Evolutionary conservation across 805 yeast species (phyloP).

Genomic region (Wickerhamomyces strasburgensis): DNA sequence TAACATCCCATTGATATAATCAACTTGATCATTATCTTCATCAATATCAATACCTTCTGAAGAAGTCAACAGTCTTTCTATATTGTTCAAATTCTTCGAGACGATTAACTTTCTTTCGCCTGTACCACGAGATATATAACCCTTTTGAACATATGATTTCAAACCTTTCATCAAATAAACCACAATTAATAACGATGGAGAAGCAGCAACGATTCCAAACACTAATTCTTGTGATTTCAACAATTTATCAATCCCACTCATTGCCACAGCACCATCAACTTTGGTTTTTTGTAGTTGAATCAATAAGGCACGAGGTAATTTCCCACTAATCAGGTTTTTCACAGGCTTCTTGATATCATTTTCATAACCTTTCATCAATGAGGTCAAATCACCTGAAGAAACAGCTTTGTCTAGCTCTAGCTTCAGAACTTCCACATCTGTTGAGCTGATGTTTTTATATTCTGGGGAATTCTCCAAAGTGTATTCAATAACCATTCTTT

Average conservation of each 20-base stretch:
- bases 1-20: conserved; percentile 51
- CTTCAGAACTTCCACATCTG: conserved; percentile 13
- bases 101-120: conserved; percentile 27
- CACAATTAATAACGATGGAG: conserved; percentile 66
- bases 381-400: conserved; percentile 70
- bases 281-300: conserved; percentile 95
- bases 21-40: conserved; percentile 23
- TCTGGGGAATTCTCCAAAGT: conserved; percentile 33
- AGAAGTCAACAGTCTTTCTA: conserved; percentile 48
- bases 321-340: conserved; percentile 56
- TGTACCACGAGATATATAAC: conserved; percentile 25
- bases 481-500: conserved; percentile 83
- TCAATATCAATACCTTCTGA: conserved; percentile 19
- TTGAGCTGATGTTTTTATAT: conserved; percentile 3
- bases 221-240: conserved; percentile 89
- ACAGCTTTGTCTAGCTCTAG: conserved; percentile 43
- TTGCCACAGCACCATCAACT: conserved; percentile 89
- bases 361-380: conserved; percentile 79
- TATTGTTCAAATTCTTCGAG: conserved; percentile 46
- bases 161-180: conserved; percentile 37
- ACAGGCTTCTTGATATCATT: conserved; percentile 66
- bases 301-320: conserved; percentile 67
- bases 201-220: conserved; percentile 86
- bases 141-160: conserved; percentile 30
- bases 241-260: conserved; percentile 84